phyloP scores from a whole-genome alignment of 805 yeast species.

The Spathaspora boniae region DNA sequence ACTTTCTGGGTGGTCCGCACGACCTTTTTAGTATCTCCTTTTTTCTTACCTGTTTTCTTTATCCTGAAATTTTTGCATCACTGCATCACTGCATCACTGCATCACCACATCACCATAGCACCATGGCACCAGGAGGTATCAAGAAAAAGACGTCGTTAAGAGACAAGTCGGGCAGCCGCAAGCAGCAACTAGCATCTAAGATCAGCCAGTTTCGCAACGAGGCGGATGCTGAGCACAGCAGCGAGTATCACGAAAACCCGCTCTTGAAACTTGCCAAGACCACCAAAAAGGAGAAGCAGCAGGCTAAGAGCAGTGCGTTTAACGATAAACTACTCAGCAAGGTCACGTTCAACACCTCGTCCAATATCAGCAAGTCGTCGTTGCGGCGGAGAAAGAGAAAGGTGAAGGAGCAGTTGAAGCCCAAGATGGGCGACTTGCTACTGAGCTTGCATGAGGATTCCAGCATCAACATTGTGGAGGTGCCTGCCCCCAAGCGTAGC shows the following conservation, averaged over 20 bases:
- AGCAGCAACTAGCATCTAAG: conserved; percentile 20
- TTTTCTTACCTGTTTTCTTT: no score
- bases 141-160: conserved; percentile 36
- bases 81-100: no score
- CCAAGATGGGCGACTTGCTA: conserved; percentile 63
- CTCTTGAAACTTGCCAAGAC: conserved; percentile 51
- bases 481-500: conserved; percentile 1
- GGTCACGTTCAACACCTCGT: conserved; percentile 30
- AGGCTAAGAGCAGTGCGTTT: conserved; percentile 36
- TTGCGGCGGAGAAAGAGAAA: conserved; percentile 60
- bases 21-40: background rate
- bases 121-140: conserved; percentile 24
- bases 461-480: conserved; percentile 6
- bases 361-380: conserved; percentile 63
- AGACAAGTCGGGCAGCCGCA: conserved; percentile 23
- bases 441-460: conserved; percentile 50
- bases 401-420: conserved; percentile 59
- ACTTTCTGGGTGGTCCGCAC: no score
- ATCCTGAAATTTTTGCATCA: no score
- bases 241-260: conserved; percentile 38
- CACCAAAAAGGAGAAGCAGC: conserved; percentile 52
- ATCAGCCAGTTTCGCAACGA: conserved; percentile 25
- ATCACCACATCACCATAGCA: conserved; percentile 7
- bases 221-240: conserved; percentile 8
- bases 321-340: conserved; percentile 25